Evolutionary conservation across 192 early-diverging fungal genomes (phyloP), one percentile per base, ranked within the genome.

Genomic region (Gonapodya sp.): DNA sequence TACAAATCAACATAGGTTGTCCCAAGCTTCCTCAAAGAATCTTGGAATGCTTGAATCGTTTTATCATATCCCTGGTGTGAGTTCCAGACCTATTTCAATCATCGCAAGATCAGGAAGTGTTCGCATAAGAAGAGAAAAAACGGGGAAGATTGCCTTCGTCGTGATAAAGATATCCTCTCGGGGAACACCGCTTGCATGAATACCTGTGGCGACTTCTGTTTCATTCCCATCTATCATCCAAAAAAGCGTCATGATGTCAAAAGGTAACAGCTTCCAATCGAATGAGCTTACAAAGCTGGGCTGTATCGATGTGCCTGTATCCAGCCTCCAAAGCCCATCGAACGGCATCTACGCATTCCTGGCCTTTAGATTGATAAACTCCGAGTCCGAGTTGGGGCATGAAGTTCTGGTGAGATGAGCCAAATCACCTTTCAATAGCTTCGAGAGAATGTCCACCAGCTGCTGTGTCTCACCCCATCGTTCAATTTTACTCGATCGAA

Each of bases 1-100:
- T 88, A 89, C 30, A 93, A 81, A 82, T 93, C 92, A 36, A 93
- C 73, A 79, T 91, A 92, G 18, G 83, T 85, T 32, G 86, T 73
- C 0, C 86, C 84, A 2, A 93, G 86, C 30, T 85, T 86, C 72
- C 85, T 33, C 73, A 92, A 82, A 32, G 90, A 90, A 30, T 81
- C 78, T 46, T 91, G 86, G 73, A 88, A 86, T 24, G 88, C 91
- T 36, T 86, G 75, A 14, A 91, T 79, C 14, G 87, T 86, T 31
- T 82, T 84, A 0, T 90, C 83, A 77, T 82, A 87, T 0, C 88
- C 88, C 46, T 92, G 89, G 81, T 91, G 86, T 2, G 84, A 91
- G 72, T 91, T 89, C 91, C 92, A 94, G 16, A 93, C 84, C 81
- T 72, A 18, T 16, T 30, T n/a, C n/a, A n/a, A n/a, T n/a, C n/a